These are phyloP conservation scores for Potentilla sterilis DNA, from an alignment of 306 rosid species.

Conservation along the genomic window DNA sequence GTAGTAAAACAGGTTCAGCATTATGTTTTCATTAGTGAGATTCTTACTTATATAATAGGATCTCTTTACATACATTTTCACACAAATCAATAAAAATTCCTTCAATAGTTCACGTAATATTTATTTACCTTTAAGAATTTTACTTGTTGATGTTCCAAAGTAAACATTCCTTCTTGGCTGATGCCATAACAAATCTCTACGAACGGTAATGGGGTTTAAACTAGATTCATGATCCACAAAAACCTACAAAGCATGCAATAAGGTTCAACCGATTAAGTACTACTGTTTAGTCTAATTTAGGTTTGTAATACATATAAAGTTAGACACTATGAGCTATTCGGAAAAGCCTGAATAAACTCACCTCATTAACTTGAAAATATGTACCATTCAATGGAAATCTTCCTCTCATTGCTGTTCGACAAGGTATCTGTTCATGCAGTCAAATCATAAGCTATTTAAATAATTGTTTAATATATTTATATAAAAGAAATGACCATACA, in stretches of 20 bases:
- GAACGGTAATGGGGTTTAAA: slow-evolving; percentile 48
- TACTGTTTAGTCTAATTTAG: not conserved
- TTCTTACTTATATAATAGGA: too few species aligned
- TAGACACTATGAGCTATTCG: not conserved
- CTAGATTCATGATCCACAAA: slow-evolving; percentile 57
- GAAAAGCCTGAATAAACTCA: slow-evolving; percentile 4
- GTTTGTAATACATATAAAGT: too few species aligned
- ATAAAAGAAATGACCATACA: not conserved
- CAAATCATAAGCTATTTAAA: too few species aligned
- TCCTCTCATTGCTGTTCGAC: slow-evolving; percentile 58
- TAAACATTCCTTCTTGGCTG: slow-evolving; percentile 27
- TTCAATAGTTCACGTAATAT: too few species aligned
- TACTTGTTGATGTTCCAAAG: slow-evolving; percentile 46
- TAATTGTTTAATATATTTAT: too few species aligned
- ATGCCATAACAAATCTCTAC: slow-evolving; percentile 45
- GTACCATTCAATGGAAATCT: slow-evolving; percentile 74
- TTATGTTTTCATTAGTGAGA: not conserved
- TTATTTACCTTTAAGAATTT: slow-evolving; percentile 48
- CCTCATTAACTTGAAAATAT: slow-evolving; percentile 83
- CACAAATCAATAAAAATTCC: too few species aligned
- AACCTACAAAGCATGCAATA: slow-evolving; percentile 38
- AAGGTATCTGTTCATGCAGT: slow-evolving; percentile 58
- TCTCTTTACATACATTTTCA: too few species aligned
- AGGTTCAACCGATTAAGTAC: not conserved
- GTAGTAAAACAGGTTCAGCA: not conserved